These are phyloP conservation scores for Perkinsus marinus DNA, from an alignment of 169 alveolate genomes.

Conservation along the genomic window DNA sequence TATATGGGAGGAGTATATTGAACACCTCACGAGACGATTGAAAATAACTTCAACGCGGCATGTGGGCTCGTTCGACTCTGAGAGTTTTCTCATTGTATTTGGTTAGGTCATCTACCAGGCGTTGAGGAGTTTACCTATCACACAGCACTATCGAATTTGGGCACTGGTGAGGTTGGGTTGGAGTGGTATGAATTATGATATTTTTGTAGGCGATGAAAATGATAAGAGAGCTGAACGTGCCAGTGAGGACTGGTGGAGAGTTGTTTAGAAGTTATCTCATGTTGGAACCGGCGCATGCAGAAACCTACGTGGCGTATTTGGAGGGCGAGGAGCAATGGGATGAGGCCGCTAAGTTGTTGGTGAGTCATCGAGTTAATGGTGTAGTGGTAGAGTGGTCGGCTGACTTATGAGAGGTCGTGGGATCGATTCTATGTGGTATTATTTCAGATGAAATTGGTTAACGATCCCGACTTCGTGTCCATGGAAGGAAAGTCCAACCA, in stretches of 20 bases:
- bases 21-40: not conserved
- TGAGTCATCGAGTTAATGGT: not conserved
- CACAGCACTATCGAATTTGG: not conserved
- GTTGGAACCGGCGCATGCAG: not conserved
- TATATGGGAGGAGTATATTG: not conserved
- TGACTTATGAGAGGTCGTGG: not conserved
- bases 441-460: not conserved
- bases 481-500: not conserved
- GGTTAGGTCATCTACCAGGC: not conserved
- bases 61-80: not conserved
- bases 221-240: not conserved
- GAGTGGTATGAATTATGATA: not conserved
- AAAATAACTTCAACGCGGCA: not conserved
- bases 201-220: not conserved
- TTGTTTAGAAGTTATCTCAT: not conserved
- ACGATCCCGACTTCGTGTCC: not conserved
- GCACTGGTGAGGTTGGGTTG: not conserved
- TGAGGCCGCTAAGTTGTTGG: not conserved
- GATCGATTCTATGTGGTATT: not conserved
- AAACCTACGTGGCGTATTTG: not conserved
- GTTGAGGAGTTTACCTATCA: not conserved
- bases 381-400: not conserved
- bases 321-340: not conserved
- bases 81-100: not conserved
- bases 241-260: not conserved